Evolutionary conservation across 73 alveolate species (phyloP), one percentile per base, ranked within the genome.

Genomic region (Tetrahymena thermophila): DNA sequence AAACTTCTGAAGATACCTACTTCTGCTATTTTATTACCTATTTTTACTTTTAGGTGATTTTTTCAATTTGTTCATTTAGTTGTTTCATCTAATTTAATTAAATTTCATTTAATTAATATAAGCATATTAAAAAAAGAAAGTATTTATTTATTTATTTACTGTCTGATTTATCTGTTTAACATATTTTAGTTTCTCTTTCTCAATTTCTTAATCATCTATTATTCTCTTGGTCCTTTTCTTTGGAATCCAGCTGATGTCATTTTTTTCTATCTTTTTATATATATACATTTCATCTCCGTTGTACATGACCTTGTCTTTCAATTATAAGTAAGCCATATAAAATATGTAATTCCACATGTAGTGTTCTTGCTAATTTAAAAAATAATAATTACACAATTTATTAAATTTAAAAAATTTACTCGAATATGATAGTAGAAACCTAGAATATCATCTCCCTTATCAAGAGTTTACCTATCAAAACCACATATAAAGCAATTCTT

Each of bases 401-500:
- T 0, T 50, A 5, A 50, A 50, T 15, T 50, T 10, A 8, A 5
- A 19, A 1, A 5, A 10, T 50, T 71, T 71, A 71, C 89, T 42
- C 89, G 13, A 40, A 97, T 96, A 94, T 97, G 98, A 35, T 93
- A 96, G 94, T 96, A 96, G 94, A 97, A 97, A 37, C 98, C 98
- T 84, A 96, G 96, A 94, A 96, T 96, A 17, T 96, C 98, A 13
- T 95, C 96, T 93, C 95, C 95, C 93, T 97, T 97, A 94, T 97
- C 98, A 35, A 97, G 94, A 93, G 96, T 95, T 94, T 96, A 97
- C 85, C 95, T 97, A 97, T 97, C 97, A 84, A 97, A 94, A 11
- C 98, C 98, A 94, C 98, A 97, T 25, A 97, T 96, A 93, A 97
- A 97, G 94, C 98, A 97, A n/a, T 35, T 97, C 56, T 94, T 95